Base-by-base conservation (phyloP, 176 grass and related monocot species). In the Chloris gayana region DNA sequence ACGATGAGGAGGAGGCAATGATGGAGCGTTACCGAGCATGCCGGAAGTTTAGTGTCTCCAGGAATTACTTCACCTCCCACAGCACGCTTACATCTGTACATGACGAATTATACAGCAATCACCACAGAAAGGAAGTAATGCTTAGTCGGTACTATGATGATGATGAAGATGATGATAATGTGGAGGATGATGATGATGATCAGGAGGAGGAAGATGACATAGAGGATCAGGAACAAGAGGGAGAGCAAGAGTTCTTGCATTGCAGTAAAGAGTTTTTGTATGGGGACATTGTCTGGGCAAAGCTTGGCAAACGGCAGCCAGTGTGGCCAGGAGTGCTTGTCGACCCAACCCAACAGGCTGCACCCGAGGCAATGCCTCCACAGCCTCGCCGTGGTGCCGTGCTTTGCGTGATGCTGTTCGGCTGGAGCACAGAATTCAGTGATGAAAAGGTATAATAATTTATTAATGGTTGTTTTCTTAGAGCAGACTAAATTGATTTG, bases 271-370 rank as follows among this genome's bases (percentile, higher is more conserved):
- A 86, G n/a, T 93, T 98, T 82, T 73, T 71, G 29, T 91, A 80
- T 69, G 95, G 90, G 11, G 90, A 98, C 89, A 83, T 98, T 46
- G 88, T 98, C 61, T 98, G 95, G 95, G 95, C 84, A 84, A 94
- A 77, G 74, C 78, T 92, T 10, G 88, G 90, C 59, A 98, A 94
- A 85, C 79, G 88, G 74, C 91, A 92, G 42, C 88, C 92, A 0
- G 79, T 75, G 61, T 98, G 95, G 95, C 95, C 95, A 22, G 95
- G 87, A 58, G 64, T 93, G 53, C 78, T 98, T 12, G 72, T 95
- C 7, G 84, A 98, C 73, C 95, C 95, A 79, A 80, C 88, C 80
- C 89, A 85, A 81, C 77, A 89, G 78, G 84, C 71, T 21, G 82
- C 79, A 14, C 68, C 88, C 0, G 88, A 91, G 77, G 85, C 84